Evolutionary conservation across 352 stramenopile genomes (phyloP), one percentile per base, ranked within the genome.

Genomic region (Thalassiosira oceanica): DNA sequence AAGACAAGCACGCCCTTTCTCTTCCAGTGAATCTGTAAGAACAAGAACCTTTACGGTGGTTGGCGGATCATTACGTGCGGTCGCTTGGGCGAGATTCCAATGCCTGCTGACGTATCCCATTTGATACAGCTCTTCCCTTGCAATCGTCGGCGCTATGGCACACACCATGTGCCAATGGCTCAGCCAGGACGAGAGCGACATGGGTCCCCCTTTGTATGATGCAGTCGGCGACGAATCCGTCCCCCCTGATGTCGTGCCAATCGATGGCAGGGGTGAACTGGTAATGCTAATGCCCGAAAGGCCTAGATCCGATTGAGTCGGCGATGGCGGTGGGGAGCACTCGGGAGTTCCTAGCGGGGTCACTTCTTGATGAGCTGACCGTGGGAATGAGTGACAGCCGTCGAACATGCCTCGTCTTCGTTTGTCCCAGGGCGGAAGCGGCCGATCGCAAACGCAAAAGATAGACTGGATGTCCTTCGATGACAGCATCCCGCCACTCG

Each of bases 151-250:
- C 18, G 72, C 84, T 52, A 87, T 75, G 13, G 58, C 61, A 8
- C 61, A 70, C 28, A 83, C 51, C 46, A 74, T 74, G 60, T 88
- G 78, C 83, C 83, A 90, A 51, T 80, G 44, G 45, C 74, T 81
- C 73, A 90, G 85, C 82, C 82, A 90, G 37, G 78, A 61, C 39
- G 84, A 70, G 62, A 73, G 83, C 1, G 78, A 80, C 3, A 87
- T 26, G 13, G 67, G 79, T 27, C 61, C 74, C 18, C 41, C 45
- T 16, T 37, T 24, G 37, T 26, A 1, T 20, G 28, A 6, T 21
- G 7, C 16, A 28, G 28, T 20, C 28, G 64, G 35, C 8, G 8
- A 67, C 13, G 43, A 45, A 13, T 46, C 29, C 13, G 43, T 49
- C 51, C 49, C 57, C 31, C 61, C 43, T 23, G 64, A 61, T 13